phyloP scores from a whole-genome alignment of 2,329 filamentous ascomycete species.

The Colletotrichum sp. region DNA sequence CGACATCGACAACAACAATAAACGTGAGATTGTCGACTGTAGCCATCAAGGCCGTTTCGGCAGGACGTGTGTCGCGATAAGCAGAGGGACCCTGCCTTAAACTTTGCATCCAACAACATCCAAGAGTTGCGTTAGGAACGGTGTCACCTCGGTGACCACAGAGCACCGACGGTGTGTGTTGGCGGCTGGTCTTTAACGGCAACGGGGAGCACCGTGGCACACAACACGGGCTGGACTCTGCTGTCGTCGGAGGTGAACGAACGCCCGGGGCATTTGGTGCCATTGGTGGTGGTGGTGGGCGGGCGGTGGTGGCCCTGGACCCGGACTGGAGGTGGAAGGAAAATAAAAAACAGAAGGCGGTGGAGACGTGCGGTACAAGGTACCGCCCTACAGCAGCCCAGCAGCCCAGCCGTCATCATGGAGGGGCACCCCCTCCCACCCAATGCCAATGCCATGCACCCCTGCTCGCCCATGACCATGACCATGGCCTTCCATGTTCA shows the following conservation, averaged over 20 bases:
- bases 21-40: neutral
- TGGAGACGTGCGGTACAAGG: constrained; percentile 1
- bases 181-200: neutral
- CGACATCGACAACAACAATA: neutral
- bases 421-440: constrained; percentile 6
- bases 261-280: neutral
- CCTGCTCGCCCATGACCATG: neutral
- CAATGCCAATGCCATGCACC: neutral
- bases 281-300: neutral
- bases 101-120: constrained; percentile 14
- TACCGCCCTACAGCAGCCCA: neutral
- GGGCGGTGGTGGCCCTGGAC: neutral
- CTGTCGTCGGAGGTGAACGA: neutral
- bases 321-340: neutral
- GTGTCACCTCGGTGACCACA: constrained; percentile 20
- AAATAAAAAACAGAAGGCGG: neutral
- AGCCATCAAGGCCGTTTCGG: neutral
- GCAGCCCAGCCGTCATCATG: constrained; percentile 17
- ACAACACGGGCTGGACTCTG: neutral
- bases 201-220: neutral
- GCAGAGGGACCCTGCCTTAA: neutral
- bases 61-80: neutral
- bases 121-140: constrained; percentile 8
- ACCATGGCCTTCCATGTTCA: constrained; percentile 15
- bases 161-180: constrained; percentile 3